A percentile compares a stretch with the other conserved stretches of the same genome.
Evolutionary conservation across 805 yeast genomes (phyloP).

Genomic region (Grigorovia transvaalensis): DNA sequence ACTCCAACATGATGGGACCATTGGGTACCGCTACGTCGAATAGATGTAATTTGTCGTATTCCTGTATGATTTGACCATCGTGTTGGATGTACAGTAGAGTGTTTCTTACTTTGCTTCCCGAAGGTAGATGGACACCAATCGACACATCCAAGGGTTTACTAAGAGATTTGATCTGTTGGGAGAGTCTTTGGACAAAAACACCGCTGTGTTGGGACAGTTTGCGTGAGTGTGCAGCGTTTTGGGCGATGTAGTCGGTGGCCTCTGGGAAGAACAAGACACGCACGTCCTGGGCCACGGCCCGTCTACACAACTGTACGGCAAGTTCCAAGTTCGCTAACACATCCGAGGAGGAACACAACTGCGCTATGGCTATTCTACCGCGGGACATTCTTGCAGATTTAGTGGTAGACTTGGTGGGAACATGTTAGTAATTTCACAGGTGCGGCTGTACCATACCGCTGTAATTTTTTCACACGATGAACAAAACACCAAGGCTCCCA

Average conservation of each 20-base stretch:
- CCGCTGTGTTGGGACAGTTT: conserved; percentile 42
- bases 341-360: conserved; percentile 64
- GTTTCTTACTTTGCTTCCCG: conserved; percentile 50
- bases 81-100: conserved; percentile 61
- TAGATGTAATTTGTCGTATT: conserved; percentile 79
- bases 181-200: conserved; percentile 40
- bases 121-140: conserved; percentile 85
- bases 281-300: conserved; percentile 53
- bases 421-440: too few relatives aligned
- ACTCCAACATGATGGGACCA: conserved; percentile 75
- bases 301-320: conserved; percentile 49
- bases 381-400: too few relatives aligned
- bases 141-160: conserved; percentile 51
- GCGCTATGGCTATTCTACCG: conserved; percentile 64
- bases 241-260: conserved; percentile 81
- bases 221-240: conserved; percentile 55
- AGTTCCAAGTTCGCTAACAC: conserved; percentile 47
- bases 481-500: too few relatives aligned
- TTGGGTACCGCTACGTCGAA: conserved; percentile 76
- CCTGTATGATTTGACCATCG: conserved; percentile 51
- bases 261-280: conserved; percentile 79
- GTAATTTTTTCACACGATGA: too few relatives aligned
- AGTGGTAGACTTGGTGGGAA: too few relatives aligned
- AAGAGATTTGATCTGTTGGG: conserved; percentile 22
- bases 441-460: too few relatives aligned